Base-by-base conservation (phyloP, 257 asterid genomes). In the Lantana camara region DNA sequence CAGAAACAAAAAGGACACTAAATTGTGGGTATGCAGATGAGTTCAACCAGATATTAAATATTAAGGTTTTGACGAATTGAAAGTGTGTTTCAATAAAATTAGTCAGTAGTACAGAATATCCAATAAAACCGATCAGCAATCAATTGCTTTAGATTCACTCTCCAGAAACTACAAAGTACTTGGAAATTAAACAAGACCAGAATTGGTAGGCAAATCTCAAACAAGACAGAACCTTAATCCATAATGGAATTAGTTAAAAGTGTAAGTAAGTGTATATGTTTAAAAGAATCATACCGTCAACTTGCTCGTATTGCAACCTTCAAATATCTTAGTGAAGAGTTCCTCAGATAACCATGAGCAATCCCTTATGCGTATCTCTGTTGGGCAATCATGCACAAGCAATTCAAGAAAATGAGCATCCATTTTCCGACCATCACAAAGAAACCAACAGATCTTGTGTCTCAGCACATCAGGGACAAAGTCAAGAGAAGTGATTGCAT, bases 311-410 rank as follows among this genome's bases (percentile, higher is more conserved):
- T 79, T 62, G 52, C 84, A 72, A 55, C 80, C 80, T 75, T 78
- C 75, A 78, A 90, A 87, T 68, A 60, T 63, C 80, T 69, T 76
- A 16, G 60, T 68, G 73, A 93, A 85, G 19, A 69, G 75, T 17
- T 87, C 95, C 77, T 93, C 98, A 22, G 88, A 67, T 65, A 93
- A 67, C 98, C 97, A 93, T 4, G 98, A 93, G 74, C 98, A 90
- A 48, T 90, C 96, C 79, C 82, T 68, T 44, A 93, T 2, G 46
- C 84, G 89, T 53, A 93, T 79, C 90, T 93, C 97, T 40, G 94
- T 79, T 34, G 97, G 98, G 64, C 82, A 76, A 53, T 79, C 95
- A 54, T 66, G 73, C 48, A 81, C 68, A 62, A 93, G 91, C 70
- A 90, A 85, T 38, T 81, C 77, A 62, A 90, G 80, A 70, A 93